phyloP scores from a whole-genome alignment of 257 asterid genomes.

The Parsonsia alboflavescens region DNA sequence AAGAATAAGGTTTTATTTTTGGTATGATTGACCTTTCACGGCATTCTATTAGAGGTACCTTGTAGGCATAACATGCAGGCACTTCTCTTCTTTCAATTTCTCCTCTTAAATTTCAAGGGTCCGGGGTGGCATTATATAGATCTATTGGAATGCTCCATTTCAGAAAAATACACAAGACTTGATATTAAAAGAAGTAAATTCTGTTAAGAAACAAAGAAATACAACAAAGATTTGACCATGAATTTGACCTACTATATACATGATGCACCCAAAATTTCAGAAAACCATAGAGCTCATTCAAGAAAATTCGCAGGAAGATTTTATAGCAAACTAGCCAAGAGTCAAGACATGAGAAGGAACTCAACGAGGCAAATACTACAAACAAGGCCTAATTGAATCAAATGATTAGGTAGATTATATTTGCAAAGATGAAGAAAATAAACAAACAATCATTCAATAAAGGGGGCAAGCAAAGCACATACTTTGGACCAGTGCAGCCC shows the following conservation, averaged over 20 bases:
- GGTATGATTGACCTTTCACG: neutral
- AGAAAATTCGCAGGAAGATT: neutral
- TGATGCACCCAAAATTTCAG: neutral
- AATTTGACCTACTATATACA: neutral
- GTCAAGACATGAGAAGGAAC: neutral
- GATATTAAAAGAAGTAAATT: too few relatives aligned
- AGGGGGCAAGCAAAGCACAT: slow-evolving; percentile 19
- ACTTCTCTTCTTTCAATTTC: neutral
- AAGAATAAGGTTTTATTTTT: too few relatives aligned
- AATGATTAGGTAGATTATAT: neutral
- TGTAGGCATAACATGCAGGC: neutral
- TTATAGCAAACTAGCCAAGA: neutral
- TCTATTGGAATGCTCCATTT: neutral
- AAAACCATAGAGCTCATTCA: neutral
- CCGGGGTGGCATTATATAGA: neutral
- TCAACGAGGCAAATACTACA: neutral
- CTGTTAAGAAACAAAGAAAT: neutral
- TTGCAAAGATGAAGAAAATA: neutral
- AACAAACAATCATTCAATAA: neutral
- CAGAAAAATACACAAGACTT: neutral
- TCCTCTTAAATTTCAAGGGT: neutral
- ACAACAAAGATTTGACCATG: neutral
- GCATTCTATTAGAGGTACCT: neutral
- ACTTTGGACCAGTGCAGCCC: slow-evolving; percentile 99
- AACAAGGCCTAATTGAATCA: neutral